A percentile compares a stretch with the other conserved stretches of the same genome.
Conservation (phyloP, 2,329 filamentous ascomycete species). For the Clarireedia paspali region DNA sequence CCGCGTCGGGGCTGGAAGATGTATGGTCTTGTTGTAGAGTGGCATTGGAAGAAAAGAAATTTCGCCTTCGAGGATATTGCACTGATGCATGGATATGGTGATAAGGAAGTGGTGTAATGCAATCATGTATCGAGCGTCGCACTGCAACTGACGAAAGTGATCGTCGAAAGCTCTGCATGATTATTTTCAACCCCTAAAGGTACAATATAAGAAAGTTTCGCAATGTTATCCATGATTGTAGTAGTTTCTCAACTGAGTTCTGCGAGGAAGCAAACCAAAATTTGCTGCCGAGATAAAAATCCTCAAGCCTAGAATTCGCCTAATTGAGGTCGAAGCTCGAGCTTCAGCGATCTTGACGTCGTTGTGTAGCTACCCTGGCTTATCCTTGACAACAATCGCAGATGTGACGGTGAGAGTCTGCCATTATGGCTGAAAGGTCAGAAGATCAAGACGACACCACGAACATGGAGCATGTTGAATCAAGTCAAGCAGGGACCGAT, state of each 20-base stretch:
- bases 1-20: background rate
- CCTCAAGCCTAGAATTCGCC: constrained; percentile 7
- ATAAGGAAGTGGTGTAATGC: constrained; percentile 9
- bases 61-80: constrained; percentile 43
- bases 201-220: background rate
- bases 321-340: constrained; percentile 11
- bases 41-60: constrained; percentile 60
- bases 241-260: background rate
- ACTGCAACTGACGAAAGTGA: constrained; percentile 13
- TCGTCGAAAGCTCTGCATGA: constrained; percentile 23
- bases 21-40: constrained; percentile 36
- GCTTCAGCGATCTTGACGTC: constrained; percentile 22
- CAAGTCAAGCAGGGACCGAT: constrained; percentile 17
- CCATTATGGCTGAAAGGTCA: constrained; percentile 28
- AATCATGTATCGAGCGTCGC: constrained; percentile 15
- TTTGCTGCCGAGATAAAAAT: constrained; percentile 5
- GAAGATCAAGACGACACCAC: constrained; percentile 24
- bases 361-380: constrained; percentile 13
- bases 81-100: constrained; percentile 32
- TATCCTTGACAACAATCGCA: constrained; percentile 20
- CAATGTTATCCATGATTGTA: constrained; percentile 1
- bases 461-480: constrained; percentile 15
- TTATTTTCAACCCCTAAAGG: background rate
- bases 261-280: background rate
- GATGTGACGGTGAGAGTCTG: constrained; percentile 25